Conservation (phyloP, 495 filamentous ascomycete species). For the Amorphotheca resinae region DNA sequence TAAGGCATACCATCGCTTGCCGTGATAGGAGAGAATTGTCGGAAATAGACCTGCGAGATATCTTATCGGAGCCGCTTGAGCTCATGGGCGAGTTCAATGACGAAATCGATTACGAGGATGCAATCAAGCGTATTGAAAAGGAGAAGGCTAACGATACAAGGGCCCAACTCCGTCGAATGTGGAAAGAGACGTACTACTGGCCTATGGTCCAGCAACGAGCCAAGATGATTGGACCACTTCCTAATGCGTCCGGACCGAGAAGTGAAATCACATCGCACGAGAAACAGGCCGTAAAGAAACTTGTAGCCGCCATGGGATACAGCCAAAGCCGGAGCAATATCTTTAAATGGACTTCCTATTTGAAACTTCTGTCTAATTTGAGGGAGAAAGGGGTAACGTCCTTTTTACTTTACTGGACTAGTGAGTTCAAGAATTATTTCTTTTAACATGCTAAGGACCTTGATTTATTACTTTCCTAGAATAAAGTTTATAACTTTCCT, state of each 20-base stretch:
- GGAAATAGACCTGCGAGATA: conserved; percentile 8
- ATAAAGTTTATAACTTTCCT: background rate
- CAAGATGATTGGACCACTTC: conserved; percentile 9
- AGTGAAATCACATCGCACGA: conserved; percentile 5
- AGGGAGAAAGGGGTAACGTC: conserved; percentile 1
- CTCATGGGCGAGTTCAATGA: conserved; percentile 15
- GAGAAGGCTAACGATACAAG: conserved; percentile 12
- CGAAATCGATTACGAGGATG: conserved; percentile 13
- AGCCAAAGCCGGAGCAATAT: conserved; percentile 5
- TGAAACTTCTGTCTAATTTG: conserved; percentile 5
- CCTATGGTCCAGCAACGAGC: conserved; percentile 13
- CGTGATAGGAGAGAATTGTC: conserved; percentile 8
- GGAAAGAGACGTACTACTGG: conserved; percentile 13
- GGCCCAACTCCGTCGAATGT: conserved; percentile 3
- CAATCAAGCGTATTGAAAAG: conserved; percentile 13
- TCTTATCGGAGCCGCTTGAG: conserved; percentile 9
- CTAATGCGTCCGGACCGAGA: conserved; percentile 2
- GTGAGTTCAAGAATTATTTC: conserved; percentile 7
- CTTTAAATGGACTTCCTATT: conserved; percentile 9
- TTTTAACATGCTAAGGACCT: conserved; percentile 1
- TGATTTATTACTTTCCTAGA: background rate
- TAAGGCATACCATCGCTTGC: conserved; percentile 1
- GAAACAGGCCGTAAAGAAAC: conserved; percentile 4
- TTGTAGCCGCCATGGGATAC: conserved; percentile 7
- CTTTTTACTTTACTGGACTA: conserved; percentile 2